Conservation (phyloP, 1,284 basidiomycete species). For the Trichosporon sp. region DNA sequence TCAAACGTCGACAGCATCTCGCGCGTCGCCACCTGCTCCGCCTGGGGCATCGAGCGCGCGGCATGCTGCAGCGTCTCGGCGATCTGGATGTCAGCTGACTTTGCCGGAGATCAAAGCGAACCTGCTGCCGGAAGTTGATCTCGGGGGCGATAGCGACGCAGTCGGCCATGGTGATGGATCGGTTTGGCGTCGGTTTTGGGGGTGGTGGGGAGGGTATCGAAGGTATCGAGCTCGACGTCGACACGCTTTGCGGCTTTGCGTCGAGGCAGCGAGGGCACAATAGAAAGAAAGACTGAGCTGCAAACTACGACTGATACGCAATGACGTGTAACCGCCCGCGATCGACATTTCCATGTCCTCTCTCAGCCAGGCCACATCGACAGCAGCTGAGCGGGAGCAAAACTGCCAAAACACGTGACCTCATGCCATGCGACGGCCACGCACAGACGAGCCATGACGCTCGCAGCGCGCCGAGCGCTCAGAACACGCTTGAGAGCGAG, state of each 20-base stretch:
- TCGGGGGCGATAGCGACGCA: conserved; percentile 80
- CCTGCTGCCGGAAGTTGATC: conserved; percentile 82
- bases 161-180: conserved; percentile 55
- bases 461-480: background rate
- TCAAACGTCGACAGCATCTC: conserved; percentile 64
- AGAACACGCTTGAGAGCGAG: background rate
- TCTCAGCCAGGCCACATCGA: background rate
- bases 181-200: conserved; percentile 11
- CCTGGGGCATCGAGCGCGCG: conserved; percentile 58
- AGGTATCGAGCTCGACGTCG: conserved; percentile 5
- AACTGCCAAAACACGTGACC: background rate
- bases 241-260: conserved; percentile 5
- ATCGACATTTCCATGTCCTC: background rate
- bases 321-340: background rate
- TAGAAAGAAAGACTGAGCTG: conserved; percentile 3
- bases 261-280: background rate
- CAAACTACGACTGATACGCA: conserved; percentile 2
- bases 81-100: conserved; percentile 9
- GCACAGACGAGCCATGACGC: background rate
- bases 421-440: background rate
- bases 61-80: conserved; percentile 57
- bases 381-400: background rate
- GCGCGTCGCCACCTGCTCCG: conserved; percentile 61
- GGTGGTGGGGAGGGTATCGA: background rate
- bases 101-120: conserved; percentile 40